Base-by-base conservation (phyloP, 2,329 filamentous ascomycete species). In the Allantophomopsis lycopodina region DNA sequence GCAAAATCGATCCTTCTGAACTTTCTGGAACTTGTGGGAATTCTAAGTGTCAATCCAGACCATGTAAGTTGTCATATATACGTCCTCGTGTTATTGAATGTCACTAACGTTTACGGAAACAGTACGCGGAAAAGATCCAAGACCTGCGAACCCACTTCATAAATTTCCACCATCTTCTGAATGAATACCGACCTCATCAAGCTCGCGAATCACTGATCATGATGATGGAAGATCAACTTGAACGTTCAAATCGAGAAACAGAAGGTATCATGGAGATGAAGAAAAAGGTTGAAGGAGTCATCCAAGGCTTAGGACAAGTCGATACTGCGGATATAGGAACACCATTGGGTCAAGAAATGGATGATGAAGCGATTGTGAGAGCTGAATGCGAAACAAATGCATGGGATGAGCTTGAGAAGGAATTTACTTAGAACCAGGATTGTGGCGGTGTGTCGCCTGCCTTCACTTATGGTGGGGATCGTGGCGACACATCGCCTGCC, bases 111-210 rank as follows among this genome's bases (percentile, higher is more conserved):
- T 39, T 42, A 42, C 40, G 47, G 45, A 16, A 49, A 33, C 50
- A 80, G 55, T 81, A 77, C 38, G 66, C 72, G 18, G 69, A 76
- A 33, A 94, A 94, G 56, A 69, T 89, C 35, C 67, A 76, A 35
- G 82, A 96, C 57, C 61, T 98, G 23, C 72, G 82, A 51, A 87
- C 80, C 13, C 64, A 96, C 20, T 80, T 94, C 46, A 79, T 89
- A 58, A 96, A 96, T 58, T 82, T 93, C 53, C 87, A 95, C 60
- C 85, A 93, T 53, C 71, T 94, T 40, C 76, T 96, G 48, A 98
- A 98, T 58, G 80, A 94, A 58, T 96, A 94, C 61, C 73, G 89
- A 23, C 88, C 88, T 8, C 88, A 95, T 56, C 89, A 96, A 62
- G 87, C 88, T 17, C 66, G 89, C 35, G 88, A 95, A 63, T 87